Conservation (phyloP, 2,329 filamentous ascomycete species). For the Botrytis paeoniae region DNA sequence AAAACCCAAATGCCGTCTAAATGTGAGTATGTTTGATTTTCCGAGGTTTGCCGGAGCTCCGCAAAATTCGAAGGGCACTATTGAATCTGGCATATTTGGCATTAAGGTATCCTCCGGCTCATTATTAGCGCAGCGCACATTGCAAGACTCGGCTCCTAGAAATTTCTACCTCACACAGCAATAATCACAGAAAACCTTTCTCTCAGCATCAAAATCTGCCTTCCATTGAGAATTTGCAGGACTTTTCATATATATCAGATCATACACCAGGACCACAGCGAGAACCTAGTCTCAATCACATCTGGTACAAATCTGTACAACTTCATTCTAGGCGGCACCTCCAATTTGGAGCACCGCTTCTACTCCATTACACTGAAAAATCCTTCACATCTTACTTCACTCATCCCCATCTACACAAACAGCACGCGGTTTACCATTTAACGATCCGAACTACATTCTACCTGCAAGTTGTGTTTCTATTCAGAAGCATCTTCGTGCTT, state of each 20-base stretch:
- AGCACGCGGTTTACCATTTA: neutral
- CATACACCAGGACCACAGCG: neutral
- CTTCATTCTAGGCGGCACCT: too few relatives aligned
- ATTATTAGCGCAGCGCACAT: neutral
- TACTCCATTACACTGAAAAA: neutral
- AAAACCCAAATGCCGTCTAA: neutral
- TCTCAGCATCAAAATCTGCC: neutral
- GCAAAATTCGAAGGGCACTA: neutral
- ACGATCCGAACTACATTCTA: neutral
- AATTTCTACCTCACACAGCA: too few relatives aligned
- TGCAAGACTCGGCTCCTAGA: neutral
- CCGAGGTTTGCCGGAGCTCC: rapidly evolving
- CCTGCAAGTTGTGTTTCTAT: neutral
- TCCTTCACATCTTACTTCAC: neutral
- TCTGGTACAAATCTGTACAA: neutral
- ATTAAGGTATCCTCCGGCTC: neutral
- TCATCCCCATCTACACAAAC: neutral
- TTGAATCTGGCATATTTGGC: neutral
- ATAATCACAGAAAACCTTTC: neutral
- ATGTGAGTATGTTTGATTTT: too few relatives aligned
- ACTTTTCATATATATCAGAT: too few relatives aligned
- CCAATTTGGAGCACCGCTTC: neutral
- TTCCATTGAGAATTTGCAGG: neutral
- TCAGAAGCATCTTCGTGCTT: too few relatives aligned
- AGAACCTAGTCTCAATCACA: neutral